These are phyloP conservation scores for Choiromyces venosus DNA, from an alignment of 495 filamentous ascomycete genomes.

Conservation along the genomic window DNA sequence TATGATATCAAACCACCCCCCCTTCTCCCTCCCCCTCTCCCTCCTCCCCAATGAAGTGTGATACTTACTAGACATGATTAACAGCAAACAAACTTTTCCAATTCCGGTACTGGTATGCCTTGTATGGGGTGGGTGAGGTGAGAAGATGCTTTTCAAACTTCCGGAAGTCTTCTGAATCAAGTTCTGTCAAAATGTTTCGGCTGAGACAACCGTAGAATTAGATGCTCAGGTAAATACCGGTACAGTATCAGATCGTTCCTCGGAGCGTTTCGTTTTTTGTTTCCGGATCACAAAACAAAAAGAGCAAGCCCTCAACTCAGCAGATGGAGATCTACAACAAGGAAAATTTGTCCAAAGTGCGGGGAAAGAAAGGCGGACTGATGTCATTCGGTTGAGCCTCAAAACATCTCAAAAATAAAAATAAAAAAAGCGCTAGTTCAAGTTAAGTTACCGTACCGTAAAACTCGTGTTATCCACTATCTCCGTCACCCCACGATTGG, in stretches of 20 bases:
- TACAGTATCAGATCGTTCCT: background rate
- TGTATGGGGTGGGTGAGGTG: no score
- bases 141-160: background rate
- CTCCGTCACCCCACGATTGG: no score
- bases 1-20: constrained; percentile 18
- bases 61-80: constrained; percentile 23
- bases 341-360: background rate
- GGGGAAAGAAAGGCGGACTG: background rate
- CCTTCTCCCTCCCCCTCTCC: no score
- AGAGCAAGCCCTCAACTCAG: background rate
- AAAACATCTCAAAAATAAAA: background rate
- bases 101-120: background rate
- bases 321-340: background rate
- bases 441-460: no score
- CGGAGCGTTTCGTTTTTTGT: background rate
- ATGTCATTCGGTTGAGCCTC: background rate
- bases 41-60: background rate
- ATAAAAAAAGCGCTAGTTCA: no score
- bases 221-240: no score
- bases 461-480: no score
- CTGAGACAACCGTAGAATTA: background rate
- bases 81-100: constrained; percentile 8
- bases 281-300: background rate
- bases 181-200: background rate
- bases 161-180: background rate